These are phyloP conservation scores for Jamesozyma lodderae DNA, from an alignment of 805 yeast genomes.

Conservation along the genomic window DNA sequence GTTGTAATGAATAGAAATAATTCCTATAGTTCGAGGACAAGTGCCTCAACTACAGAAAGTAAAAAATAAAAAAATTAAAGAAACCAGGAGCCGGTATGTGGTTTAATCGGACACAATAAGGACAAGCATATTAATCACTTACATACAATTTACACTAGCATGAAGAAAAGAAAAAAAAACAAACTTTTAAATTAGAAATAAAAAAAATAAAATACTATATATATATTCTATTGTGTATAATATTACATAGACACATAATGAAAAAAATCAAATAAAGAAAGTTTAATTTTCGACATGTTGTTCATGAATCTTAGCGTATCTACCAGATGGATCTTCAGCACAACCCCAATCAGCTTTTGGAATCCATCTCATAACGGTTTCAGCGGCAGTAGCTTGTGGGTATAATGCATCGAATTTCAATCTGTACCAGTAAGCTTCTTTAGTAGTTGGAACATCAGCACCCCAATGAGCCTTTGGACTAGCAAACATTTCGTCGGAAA, in stretches of 20 bases:
- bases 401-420: constrained; percentile 88
- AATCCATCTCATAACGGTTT: constrained; percentile 98
- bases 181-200: too few species aligned
- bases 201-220: too few species aligned
- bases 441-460: constrained; percentile 84
- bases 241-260: too few species aligned
- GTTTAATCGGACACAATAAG: too few species aligned
- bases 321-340: constrained; percentile 96
- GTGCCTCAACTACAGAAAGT: too few species aligned
- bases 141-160: too few species aligned
- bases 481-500: constrained; percentile 84
- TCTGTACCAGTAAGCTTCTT: constrained; percentile 99
- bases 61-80: too few species aligned
- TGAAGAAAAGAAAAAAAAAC: too few species aligned
- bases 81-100: too few species aligned
- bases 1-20: background rate
- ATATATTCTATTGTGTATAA: too few species aligned
- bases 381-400: constrained; percentile 86
- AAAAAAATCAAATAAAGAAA: too few species aligned
- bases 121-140: too few species aligned
- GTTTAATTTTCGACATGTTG: constrained; percentile 37
- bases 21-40: background rate
- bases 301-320: constrained; percentile 88
- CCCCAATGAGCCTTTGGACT: constrained; percentile 97
- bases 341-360: constrained; percentile 99